Evolutionary conservation across 768 basidiomycete species (phyloP).

Genomic region (Kwoniella mangroviensis): DNA sequence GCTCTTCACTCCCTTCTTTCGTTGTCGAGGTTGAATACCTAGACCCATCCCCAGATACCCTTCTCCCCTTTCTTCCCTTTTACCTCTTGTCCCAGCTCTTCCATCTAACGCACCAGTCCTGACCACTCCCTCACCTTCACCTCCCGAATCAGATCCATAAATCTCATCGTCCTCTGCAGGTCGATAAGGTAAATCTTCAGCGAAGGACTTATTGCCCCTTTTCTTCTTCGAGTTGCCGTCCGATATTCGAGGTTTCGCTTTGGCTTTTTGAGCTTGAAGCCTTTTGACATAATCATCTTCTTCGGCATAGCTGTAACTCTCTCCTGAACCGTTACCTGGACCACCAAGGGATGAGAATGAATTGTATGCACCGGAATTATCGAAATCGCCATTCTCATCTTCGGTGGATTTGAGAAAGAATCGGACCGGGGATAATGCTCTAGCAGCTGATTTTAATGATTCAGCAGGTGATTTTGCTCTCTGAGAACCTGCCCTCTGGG

Average conservation of each 20-base stretch:
- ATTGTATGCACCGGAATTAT: conserved; percentile 27
- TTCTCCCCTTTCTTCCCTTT: conserved; percentile 44
- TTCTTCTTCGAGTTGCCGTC: conserved; percentile 21
- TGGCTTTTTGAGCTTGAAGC: conserved; percentile 24
- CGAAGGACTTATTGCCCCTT: conserved; percentile 29
- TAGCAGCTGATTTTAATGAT: conserved; percentile 36
- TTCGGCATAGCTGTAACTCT: conserved; percentile 44
- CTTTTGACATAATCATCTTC: conserved; percentile 45
- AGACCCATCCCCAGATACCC: conserved; percentile 52
- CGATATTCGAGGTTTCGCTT: conserved; percentile 24
- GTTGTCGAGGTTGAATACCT: conserved; percentile 42
- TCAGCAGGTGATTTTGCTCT: conserved; percentile 45
- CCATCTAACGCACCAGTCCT: conserved; percentile 43
- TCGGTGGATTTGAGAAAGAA: conserved; percentile 43
- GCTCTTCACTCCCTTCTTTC: conserved; percentile 31
- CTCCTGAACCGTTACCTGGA: conserved; percentile 11
- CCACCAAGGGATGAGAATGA: conserved; percentile 43
- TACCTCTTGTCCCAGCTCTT: conserved; percentile 43
- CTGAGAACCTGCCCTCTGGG: conserved; percentile 15
- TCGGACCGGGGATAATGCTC: conserved; percentile 50
- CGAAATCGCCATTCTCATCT: conserved; percentile 32
- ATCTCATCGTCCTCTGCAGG: conserved; percentile 45
- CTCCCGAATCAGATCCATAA: conserved; percentile 37
- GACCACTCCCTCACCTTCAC: conserved; percentile 50
- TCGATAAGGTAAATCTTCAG: conserved; percentile 50